phyloP scores from a whole-genome alignment of 305 asterid species.

The Rubia balearica region DNA sequence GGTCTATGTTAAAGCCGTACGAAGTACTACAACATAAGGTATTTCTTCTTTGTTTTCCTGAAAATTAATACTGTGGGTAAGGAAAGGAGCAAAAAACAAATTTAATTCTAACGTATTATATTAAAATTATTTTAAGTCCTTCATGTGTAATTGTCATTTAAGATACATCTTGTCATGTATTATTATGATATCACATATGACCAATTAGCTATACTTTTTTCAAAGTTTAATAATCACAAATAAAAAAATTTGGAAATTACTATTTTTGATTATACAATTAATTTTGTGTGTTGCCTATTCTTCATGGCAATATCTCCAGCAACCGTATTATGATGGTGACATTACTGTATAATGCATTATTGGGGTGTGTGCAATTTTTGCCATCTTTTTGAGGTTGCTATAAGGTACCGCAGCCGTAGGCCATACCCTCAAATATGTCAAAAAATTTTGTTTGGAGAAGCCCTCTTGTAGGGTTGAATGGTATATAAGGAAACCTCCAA shows the following conservation, averaged over 20 bases:
- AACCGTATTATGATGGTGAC: neutral
- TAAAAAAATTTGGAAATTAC: neutral
- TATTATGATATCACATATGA: neutral
- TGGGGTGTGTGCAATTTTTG: slow-evolving; percentile 13
- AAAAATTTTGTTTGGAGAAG: slow-evolving; percentile 9
- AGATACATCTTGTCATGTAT: neutral
- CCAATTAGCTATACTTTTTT: neutral
- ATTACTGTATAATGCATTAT: neutral
- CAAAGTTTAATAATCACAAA: neutral
- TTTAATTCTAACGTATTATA: neutral
- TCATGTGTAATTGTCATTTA: neutral
- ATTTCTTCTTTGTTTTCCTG: too few relatives aligned
- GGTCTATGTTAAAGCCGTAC: too few relatives aligned
- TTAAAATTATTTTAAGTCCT: neutral
- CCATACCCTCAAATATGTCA: slow-evolving; percentile 7
- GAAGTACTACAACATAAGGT: too few relatives aligned
- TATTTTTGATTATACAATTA: neutral
- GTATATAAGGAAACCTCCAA: neutral
- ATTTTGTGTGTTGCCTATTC: neutral
- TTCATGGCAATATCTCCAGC: neutral
- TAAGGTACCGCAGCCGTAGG: slow-evolving; percentile 9
- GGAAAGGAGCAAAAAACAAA: neutral
- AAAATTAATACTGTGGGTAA: neutral
- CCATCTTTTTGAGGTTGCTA: slow-evolving; percentile 7
- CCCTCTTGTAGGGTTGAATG: slow-evolving; percentile 15